Evolutionary conservation across 2,329 filamentous ascomycete species (phyloP).

Genomic region (Fusarium algeriense): DNA sequence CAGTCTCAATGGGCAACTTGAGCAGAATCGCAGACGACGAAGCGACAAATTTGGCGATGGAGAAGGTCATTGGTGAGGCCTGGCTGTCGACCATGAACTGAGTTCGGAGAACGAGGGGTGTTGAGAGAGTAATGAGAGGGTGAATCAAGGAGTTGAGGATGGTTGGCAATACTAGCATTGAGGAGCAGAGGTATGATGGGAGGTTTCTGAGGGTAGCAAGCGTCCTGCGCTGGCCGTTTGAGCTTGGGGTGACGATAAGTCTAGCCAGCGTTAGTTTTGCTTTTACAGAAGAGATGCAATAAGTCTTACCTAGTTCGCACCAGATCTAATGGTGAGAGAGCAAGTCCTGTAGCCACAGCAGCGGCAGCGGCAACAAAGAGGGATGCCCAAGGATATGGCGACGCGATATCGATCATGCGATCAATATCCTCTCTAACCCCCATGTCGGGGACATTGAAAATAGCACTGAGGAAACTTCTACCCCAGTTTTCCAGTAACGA

Average conservation of each 20-base stretch:
- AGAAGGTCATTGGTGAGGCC: slow-evolving; percentile 84
- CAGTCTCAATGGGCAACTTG: slow-evolving; percentile 91
- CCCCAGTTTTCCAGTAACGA: slow-evolving; percentile 94
- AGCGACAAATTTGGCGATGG: slow-evolving; percentile 82
- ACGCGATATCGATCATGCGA: slow-evolving; percentile 77
- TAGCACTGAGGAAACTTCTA: slow-evolving; percentile 86
- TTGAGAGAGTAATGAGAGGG: slow-evolving; percentile 83
- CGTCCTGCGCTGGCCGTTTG: slow-evolving; percentile 79
- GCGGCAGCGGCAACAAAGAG: slow-evolving; percentile 77
- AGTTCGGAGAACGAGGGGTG: slow-evolving; percentile 87
- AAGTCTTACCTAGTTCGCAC: slow-evolving; percentile 75
- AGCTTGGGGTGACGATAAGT: slow-evolving; percentile 86
- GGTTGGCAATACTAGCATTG: slow-evolving; percentile 82
- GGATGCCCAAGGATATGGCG: slow-evolving; percentile 84
- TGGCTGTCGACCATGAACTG: slow-evolving; percentile 86
- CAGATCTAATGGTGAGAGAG: slow-evolving; percentile 89
- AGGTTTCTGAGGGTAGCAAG: slow-evolving; percentile 81
- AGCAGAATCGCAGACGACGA: slow-evolving; percentile 85
- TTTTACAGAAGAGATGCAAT: neutral
- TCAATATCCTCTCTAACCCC: slow-evolving; percentile 82
- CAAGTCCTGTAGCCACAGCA: slow-evolving; percentile 78
- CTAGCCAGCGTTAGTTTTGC: slow-evolving; percentile 57
- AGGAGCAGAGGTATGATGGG: slow-evolving; percentile 80
- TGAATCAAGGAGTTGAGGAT: slow-evolving; percentile 87
- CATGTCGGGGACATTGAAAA: slow-evolving; percentile 89